phyloP scores from a whole-genome alignment of 805 yeast genomes.

The Kregervanrija fluxuum region DNA sequence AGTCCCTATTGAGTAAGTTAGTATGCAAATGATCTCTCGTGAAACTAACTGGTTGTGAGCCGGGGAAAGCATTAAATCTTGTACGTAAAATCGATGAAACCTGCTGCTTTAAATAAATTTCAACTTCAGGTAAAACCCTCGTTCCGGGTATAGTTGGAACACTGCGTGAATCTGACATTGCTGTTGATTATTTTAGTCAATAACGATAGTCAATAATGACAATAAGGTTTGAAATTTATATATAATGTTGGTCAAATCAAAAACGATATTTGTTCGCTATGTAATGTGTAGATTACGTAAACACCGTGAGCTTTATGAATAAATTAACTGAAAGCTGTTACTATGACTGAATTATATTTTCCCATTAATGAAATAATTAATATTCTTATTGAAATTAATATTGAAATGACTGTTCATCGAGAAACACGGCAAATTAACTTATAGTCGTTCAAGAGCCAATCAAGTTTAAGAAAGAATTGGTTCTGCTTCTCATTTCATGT shows the following conservation, averaged over 20 bases:
- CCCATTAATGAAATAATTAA: too few relatives aligned
- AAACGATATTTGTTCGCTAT: not conserved
- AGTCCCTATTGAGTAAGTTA: conserved; percentile 62
- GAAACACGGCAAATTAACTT: too few relatives aligned
- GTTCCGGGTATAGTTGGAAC: conserved; percentile 88
- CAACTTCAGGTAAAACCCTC: conserved; percentile 63
- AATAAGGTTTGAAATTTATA: not conserved
- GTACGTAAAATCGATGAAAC: conserved; percentile 57
- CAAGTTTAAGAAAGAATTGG: too few relatives aligned
- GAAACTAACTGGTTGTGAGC: conserved; percentile 94
- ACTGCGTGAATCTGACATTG: conserved; percentile 30
- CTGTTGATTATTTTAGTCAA: not conserved
- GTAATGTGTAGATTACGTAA: too few relatives aligned
- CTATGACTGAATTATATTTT: too few relatives aligned
- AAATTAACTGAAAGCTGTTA: too few relatives aligned
- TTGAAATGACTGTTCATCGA: too few relatives aligned
- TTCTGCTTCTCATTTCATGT: too few relatives aligned
- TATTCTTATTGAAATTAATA: too few relatives aligned
- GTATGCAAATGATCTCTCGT: conserved; percentile 62
- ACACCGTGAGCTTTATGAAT: too few relatives aligned
- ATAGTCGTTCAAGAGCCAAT: too few relatives aligned
- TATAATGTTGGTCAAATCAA: not conserved
- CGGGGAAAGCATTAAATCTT: conserved; percentile 62
- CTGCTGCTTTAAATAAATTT: conserved; percentile 57
- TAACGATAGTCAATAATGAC: not conserved